Evolutionary conservation across 768 basidiomycete genomes (phyloP), one percentile per base, ranked within the genome.

Genomic region (Cyclocybe cylindracea): DNA sequence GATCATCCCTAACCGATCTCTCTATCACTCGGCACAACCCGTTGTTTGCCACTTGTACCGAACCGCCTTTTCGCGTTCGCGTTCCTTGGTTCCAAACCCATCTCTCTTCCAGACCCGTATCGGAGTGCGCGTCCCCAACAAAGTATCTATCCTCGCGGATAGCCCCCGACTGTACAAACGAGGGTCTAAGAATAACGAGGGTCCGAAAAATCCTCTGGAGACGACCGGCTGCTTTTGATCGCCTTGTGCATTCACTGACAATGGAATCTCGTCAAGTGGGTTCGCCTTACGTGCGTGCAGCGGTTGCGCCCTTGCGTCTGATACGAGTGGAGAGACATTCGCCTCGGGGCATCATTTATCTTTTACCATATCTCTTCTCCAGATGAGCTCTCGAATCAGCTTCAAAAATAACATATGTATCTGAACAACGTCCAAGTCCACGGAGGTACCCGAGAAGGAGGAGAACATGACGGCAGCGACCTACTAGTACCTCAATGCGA

Each of bases 401-500:
- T 24, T 24, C 24, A 24, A 24, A 24, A 24, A 24, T 24, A 24
- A 24, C 24, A 24, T 24, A 24, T 24, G 24, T 24, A 24, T 24
- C 24, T 24, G 24, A 38, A 38, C 37, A n/a, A 6, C 37, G 4
- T 38, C 40, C 24, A n/a, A 42, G 54, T 36, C 44, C 53, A 54
- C 62, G 62, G 65, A 55, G 51, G 48, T 61, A 60, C 39, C 61
- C 64, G 61, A 63, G 57, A 61, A 60, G 50, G 36, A 42, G 29
- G 48, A 44, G 18, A 24, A 24, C 24, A 48, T 65, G 61, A 63
- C 64, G 64, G 60, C 63, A 65, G 63, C 54, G 55, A 48, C 50
- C 54, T n/a, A n/a, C n/a, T n/a, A n/a, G n/a, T 54, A 51, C 56
- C 55, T 60, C 14, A 44, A 24, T 24, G 3, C 43, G 45, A 53